Conservation (phyloP, 1,284 basidiomycete species). For the Lignosus rhinocerotis region DNA sequence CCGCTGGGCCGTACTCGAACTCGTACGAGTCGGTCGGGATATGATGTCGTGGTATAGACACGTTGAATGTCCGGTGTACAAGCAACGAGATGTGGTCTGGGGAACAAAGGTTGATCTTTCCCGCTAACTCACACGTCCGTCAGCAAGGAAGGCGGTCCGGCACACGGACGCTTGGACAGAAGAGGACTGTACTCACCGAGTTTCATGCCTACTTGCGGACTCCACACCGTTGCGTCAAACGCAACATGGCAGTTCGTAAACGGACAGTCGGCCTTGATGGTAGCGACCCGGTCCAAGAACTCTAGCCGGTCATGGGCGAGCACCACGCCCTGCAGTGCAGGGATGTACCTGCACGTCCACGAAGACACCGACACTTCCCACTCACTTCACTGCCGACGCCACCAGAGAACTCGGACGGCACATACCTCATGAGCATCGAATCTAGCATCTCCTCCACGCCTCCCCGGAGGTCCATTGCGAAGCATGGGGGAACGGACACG, state of each 20-base stretch:
- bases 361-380: not conserved
- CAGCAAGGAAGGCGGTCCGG: not conserved
- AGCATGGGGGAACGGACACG: conserved; percentile 83
- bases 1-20: conserved; percentile 82
- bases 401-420: conserved; percentile 29
- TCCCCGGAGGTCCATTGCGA: conserved; percentile 64
- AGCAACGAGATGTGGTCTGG: conserved; percentile 95
- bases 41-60: conserved; percentile 92
- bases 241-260: conserved; percentile 76
- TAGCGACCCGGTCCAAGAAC: conserved; percentile 70
- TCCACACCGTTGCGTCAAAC: conserved; percentile 90
- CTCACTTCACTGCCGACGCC: conserved; percentile 6
- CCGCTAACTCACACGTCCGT: conserved; percentile 49
- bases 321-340: conserved; percentile 85
- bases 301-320: conserved; percentile 81
- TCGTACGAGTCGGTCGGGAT: conserved; percentile 82
- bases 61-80: conserved; percentile 94
- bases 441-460: conserved; percentile 90
- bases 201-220: conserved; percentile 82
- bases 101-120: conserved; percentile 86
- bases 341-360: conserved; percentile 71
- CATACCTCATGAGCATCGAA: conserved; percentile 91
- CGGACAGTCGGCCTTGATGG: conserved; percentile 84
- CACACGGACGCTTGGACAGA: not conserved
- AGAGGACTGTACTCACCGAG: conserved; percentile 56